Base-by-base conservation (phyloP, 192 early-diverging fungal species). In the Cladochytrium replicatum region DNA sequence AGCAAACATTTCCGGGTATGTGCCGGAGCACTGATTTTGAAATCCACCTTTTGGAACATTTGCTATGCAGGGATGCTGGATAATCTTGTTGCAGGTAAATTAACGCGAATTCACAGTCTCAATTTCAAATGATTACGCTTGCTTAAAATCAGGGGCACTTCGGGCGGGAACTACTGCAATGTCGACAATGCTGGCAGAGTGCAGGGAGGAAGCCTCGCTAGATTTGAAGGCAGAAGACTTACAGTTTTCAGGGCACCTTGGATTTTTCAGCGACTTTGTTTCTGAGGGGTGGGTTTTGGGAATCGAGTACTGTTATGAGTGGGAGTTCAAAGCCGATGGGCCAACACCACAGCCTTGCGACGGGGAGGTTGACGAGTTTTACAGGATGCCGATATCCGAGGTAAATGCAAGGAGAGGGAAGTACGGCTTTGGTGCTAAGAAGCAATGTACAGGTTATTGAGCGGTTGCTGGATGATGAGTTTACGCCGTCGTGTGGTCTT, bases 1-100 rank as follows among this genome's bases (percentile, higher is more conserved):
- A 97, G 50, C 85, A 73, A 22, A 95, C 89, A 4, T 95, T 83
- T 70, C 89, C 95, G 0, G 87, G 87, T 0, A 71, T 81, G 57
- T n/a, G n/a, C n/a, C n/a, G n/a, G n/a, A n/a, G n/a, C n/a, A n/a
- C n/a, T n/a, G n/a, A n/a, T 53, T 88, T 25, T 85, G 87, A 57
- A 85, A 89, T n/a, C n/a, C n/a, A n/a, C n/a, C n/a, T n/a, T n/a
- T n/a, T n/a, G n/a, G n/a, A n/a, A n/a, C n/a, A n/a, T 13, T 13
- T 13, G 13, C 13, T 37, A 37, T 37, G 13, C 34, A 13, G 34
- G 34, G 34, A 13, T 37, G 13, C 41, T 76, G 47, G 74, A 76
- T 47, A 76, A 71, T 32, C 31, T 76, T 15, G 55, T 66, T 27
- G 58, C 21, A 25, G 54, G 64, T 63, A 48, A 1, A 32, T 34